Percentiles rank a stretch among this genome's conserved stretches.
These are phyloP conservation scores for Suillus luteus DNA, from an alignment of 768 basidiomycete genomes.

Conservation along the genomic window DNA sequence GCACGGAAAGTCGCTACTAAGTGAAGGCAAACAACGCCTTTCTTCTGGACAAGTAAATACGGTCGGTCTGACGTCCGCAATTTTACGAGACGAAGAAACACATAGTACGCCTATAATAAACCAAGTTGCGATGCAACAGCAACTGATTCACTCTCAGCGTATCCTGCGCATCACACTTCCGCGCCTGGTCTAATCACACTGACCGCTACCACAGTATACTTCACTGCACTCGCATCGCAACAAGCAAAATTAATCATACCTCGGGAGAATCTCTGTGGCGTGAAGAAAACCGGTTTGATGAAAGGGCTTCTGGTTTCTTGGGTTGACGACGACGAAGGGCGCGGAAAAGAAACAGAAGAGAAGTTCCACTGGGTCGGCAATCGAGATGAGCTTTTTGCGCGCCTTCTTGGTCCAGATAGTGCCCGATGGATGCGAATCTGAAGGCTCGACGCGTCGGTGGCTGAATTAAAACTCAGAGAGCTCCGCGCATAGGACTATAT, in stretches of 20 bases:
- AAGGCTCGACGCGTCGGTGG: slow-evolving; percentile 18
- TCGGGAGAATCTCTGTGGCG: slow-evolving; percentile 48
- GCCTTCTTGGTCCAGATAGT: slow-evolving; percentile 55
- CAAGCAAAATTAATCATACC: slow-evolving; percentile 49
- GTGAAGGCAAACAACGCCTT: slow-evolving; percentile 44
- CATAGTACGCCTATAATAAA: slow-evolving; percentile 35
- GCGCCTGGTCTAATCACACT: slow-evolving; percentile 62
- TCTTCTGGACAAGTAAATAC: slow-evolving; percentile 37
- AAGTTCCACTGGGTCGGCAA: slow-evolving; percentile 60
- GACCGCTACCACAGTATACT: slow-evolving; percentile 48
- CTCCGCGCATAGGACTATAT: slow-evolving; percentile 8
- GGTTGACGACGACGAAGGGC: slow-evolving; percentile 32
- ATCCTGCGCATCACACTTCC: slow-evolving; percentile 57
- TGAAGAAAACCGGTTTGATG: slow-evolving; percentile 57
- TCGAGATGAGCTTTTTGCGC: slow-evolving; percentile 67
- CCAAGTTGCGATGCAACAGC: not conserved
- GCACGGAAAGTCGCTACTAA: slow-evolving; percentile 45
- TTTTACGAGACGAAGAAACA: slow-evolving; percentile 22
- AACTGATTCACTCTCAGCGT: slow-evolving; percentile 41
- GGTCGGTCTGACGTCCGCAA: not conserved
- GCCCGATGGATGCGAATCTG: slow-evolving; percentile 51
- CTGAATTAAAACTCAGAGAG: slow-evolving; percentile 15
- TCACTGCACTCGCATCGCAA: slow-evolving; percentile 54
- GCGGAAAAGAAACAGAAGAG: slow-evolving; percentile 46
- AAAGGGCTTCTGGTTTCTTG: slow-evolving; percentile 55